A percentile compares a stretch with the other conserved stretches of the same genome.
Evolutionary conservation across 441 rosid species (phyloP).

Genomic region (Syzygium syzygioides): DNA sequence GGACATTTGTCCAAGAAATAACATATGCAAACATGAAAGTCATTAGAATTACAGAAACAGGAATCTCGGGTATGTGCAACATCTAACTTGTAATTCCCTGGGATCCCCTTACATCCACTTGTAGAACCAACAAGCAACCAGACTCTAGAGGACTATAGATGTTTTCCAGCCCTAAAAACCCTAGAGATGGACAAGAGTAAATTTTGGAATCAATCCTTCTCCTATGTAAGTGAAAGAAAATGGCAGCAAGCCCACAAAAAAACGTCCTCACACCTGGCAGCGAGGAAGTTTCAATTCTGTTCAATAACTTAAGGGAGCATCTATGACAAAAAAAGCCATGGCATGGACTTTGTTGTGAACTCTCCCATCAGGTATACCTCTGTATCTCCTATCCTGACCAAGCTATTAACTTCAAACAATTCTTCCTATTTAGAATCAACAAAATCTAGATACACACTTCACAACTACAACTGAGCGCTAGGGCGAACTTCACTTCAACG

Average conservation of each 20-base stretch:
- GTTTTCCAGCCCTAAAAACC: background rate
- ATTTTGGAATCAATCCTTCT: background rate
- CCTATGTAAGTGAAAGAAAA: background rate
- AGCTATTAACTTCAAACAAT: background rate
- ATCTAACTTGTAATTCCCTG: background rate
- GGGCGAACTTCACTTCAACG: background rate
- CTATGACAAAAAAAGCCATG: background rate
- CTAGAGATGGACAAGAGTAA: background rate
- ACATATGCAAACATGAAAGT: background rate
- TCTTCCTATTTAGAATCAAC: background rate
- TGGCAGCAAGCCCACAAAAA: background rate
- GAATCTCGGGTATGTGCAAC: background rate
- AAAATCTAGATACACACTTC: background rate
- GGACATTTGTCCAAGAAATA: background rate
- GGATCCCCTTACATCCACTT: background rate
- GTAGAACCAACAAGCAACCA: background rate
- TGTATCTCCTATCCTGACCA: background rate
- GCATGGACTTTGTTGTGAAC: background rate
- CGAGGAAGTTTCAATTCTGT: background rate
- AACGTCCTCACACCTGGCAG: background rate
- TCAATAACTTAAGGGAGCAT: background rate
- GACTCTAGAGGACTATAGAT: background rate
- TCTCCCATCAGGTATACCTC: background rate
- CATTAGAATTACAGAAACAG: background rate
- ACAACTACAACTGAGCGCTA: background rate